Percentiles rank a stretch among this genome's conserved stretches.
Conservation (phyloP, 352 stramenopile species). For the Pythium sukuiense region DNA sequence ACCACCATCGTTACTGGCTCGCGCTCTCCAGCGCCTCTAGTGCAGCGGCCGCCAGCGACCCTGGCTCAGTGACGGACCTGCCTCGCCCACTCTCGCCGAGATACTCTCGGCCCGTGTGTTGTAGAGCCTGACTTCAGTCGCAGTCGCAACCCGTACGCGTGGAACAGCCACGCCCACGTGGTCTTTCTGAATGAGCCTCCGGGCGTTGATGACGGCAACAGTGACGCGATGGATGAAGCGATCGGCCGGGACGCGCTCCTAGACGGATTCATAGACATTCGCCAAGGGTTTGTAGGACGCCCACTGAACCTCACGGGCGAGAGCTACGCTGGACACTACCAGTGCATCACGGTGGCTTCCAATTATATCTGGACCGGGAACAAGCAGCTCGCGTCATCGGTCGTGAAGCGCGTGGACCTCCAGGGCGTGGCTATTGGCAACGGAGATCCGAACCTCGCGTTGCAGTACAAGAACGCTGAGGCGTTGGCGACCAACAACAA, state of each 20-base stretch:
- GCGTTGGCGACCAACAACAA: conserved; percentile 35
- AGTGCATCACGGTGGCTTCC: conserved; percentile 34
- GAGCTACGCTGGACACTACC: conserved; percentile 40
- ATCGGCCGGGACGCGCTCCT: conserved; percentile 38
- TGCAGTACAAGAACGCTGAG: conserved; percentile 30
- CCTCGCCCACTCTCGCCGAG: conserved; percentile 31
- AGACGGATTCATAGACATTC: conserved; percentile 33
- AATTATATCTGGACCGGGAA: conserved; percentile 29
- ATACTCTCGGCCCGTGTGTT: conserved; percentile 38
- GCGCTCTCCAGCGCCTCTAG: background rate
- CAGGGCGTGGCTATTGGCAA: conserved; percentile 39
- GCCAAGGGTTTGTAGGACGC: conserved; percentile 32
- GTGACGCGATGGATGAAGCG: conserved; percentile 31
- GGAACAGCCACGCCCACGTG: conserved; percentile 40
- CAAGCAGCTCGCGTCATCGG: background rate
- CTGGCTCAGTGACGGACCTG: conserved; percentile 17
- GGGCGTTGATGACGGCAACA: conserved; percentile 18
- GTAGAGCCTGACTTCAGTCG: conserved; percentile 20
- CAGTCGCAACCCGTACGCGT: conserved; percentile 32
- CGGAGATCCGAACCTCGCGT: conserved; percentile 31
- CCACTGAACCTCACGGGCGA: conserved; percentile 37
- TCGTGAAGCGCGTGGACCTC: conserved; percentile 25
- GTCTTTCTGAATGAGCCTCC: conserved; percentile 33
- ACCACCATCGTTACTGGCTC: background rate
- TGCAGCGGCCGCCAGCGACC: background rate